A percentile compares a stretch with the other conserved stretches of the same genome.
Evolutionary conservation across 2,329 filamentous ascomycete genomes (phyloP).

Genomic region (Fusarium sp.): DNA sequence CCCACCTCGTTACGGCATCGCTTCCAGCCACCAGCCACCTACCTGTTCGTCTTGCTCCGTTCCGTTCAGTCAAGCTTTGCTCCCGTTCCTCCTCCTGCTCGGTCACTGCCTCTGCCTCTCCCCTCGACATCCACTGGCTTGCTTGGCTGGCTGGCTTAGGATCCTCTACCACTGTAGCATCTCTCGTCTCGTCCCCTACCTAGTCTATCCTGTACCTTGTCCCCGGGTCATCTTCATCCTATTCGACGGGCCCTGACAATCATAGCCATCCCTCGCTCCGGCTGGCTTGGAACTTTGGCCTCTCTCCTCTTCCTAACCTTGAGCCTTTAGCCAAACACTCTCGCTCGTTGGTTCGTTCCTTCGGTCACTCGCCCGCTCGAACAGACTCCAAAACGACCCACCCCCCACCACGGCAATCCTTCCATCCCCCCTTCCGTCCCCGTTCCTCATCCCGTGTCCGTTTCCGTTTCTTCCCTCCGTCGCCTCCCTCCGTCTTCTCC

Average conservation of each 20-base stretch:
- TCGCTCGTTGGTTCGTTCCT: not conserved
- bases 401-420: slow-evolving; percentile 44
- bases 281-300: slow-evolving; percentile 34
- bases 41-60: slow-evolving; percentile 34
- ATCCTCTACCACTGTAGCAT: slow-evolving; percentile 20
- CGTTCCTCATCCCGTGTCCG: slow-evolving; percentile 12
- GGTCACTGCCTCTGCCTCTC: slow-evolving; percentile 10
- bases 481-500: slow-evolving; percentile 33
- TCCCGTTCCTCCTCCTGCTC: slow-evolving; percentile 1
- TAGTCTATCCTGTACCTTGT: slow-evolving; percentile 38
- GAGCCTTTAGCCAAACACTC: slow-evolving; percentile 32
- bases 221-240: slow-evolving; percentile 27
- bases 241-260: slow-evolving; percentile 30
- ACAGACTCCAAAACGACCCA: slow-evolving; percentile 47
- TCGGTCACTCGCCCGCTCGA: slow-evolving; percentile 10
- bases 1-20: slow-evolving; percentile 50
- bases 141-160: not conserved
- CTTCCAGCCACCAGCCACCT: slow-evolving; percentile 49
- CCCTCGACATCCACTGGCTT: slow-evolving; percentile 6
- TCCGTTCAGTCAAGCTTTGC: slow-evolving; percentile 26
- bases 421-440: slow-evolving; percentile 6
- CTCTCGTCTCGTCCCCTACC: slow-evolving; percentile 25
- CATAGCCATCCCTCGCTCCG: slow-evolving; percentile 18
- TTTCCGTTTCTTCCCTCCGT: slow-evolving; percentile 39
- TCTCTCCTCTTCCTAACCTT: slow-evolving; percentile 19